Conservation (phyloP, 495 filamentous ascomycete genomes). For the Aspergillus cristatus region DNA sequence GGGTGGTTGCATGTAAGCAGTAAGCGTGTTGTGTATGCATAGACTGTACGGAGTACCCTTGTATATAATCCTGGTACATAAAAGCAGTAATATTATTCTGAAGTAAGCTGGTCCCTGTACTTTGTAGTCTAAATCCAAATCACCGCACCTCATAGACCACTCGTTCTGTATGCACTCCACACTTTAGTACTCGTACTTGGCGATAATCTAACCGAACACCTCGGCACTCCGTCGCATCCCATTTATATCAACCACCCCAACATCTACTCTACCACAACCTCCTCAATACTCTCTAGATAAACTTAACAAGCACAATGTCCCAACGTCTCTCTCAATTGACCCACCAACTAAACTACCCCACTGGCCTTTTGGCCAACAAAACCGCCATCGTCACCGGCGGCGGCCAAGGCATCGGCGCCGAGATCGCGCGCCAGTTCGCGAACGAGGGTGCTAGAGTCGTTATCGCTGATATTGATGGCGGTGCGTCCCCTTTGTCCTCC, state of each 20-base stretch:
- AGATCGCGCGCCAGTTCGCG: conserved; percentile 69
- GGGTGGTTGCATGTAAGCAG: conserved; percentile 21
- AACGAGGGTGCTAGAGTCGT: conserved; percentile 81
- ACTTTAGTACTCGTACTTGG: too few species aligned
- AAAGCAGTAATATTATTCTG: conserved; percentile 6
- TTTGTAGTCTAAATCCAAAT: too few species aligned
- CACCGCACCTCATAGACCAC: too few species aligned
- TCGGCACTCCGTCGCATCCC: too few species aligned
- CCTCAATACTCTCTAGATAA: too few species aligned
- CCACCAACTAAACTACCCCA: conserved; percentile 69
- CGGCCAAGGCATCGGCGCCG: conserved; percentile 85
- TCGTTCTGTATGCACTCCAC: too few species aligned
- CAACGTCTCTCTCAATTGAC: conserved; percentile 59
- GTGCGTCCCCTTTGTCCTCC: conserved; percentile 33
- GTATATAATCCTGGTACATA: too few species aligned
- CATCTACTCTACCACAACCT: background rate
- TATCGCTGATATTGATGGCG: conserved; percentile 68
- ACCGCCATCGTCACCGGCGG: conserved; percentile 82
- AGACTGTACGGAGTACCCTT: background rate
- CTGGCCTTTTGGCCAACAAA: conserved; percentile 66
- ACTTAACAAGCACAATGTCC: conserved; percentile 20
- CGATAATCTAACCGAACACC: too few species aligned
- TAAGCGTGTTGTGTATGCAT: conserved; percentile 11
- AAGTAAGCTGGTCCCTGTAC: too few species aligned
- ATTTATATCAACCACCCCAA: background rate